Base-by-base conservation (phyloP, 257 asterid genomes). In the Jasminum sambac region DNA sequence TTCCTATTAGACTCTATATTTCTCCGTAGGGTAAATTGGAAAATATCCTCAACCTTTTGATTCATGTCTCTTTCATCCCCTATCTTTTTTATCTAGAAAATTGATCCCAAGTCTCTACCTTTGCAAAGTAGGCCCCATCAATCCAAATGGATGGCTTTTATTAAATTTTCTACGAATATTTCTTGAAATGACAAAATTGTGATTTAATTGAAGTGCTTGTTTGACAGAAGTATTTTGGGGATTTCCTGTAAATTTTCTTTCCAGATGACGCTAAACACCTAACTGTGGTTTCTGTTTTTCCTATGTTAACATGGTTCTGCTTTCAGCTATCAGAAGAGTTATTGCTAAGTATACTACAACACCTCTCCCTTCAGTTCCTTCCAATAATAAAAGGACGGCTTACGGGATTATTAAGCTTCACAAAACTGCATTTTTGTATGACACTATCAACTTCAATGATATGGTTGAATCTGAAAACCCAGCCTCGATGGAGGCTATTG, bases 281-380 rank as follows among this genome's bases (percentile, higher is more conserved):
- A 67, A 40, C 44, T 59, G 21, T 62, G 40, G 48, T 61, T 16
- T 48, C 26, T 72, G 52, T 61, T 66, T 55, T 25, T 61, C 6
- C 69, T 78, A 74, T 83, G 40, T 72, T 67, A 48, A 59, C 44
- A 36, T 69, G 75, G 8, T 61, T 5, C 67, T 75, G 68, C 71
- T 85, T 87, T 83, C 96, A 94, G 99, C 94, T 85, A 77, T 94
- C 64, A 88, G 92, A 68, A 78, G 74, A 72, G 96, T 94, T 26
- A 88, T 94, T 67, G 85, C 88, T 21, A 89, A 83, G 74, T 87
- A 88, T 67, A 85, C 86, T 66, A 50, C 72, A 41, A 72, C 69
- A 55, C 86, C 87, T 69, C 90, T 86, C 59, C 46, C 80, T 73
- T 50, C 86, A 13, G 79, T 83, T 79, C 99, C 96, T 72, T 67